These are phyloP conservation scores for Aspergillus versicolor DNA, from an alignment of 2,329 filamentous ascomycete genomes.

Conservation along the genomic window DNA sequence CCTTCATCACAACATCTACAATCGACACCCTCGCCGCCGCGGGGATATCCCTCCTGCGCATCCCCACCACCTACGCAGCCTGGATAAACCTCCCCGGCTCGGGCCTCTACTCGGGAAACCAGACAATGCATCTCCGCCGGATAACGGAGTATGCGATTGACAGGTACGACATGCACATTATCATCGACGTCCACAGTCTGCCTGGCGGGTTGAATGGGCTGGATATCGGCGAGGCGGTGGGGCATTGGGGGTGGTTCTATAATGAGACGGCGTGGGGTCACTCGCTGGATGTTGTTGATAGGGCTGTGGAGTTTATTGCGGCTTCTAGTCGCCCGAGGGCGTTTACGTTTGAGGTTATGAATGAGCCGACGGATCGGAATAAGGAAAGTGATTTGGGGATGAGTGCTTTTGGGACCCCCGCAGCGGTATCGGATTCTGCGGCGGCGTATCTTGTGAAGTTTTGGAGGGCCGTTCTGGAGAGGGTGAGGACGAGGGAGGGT, in stretches of 20 bases:
- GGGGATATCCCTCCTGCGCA: constrained; percentile 15
- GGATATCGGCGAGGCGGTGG: constrained; percentile 24
- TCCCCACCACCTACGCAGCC: constrained; percentile 19
- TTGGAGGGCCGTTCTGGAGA: constrained; percentile 20
- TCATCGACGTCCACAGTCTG: constrained; percentile 28
- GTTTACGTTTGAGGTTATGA: constrained; percentile 28
- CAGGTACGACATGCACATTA: constrained; percentile 25
- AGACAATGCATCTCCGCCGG: constrained; percentile 18
- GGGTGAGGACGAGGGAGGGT: constrained; percentile 15
- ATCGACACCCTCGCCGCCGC: constrained; percentile 15
- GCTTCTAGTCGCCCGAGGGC: constrained; percentile 17
- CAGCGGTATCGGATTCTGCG: constrained; percentile 22
- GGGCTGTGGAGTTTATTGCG: constrained; percentile 21
- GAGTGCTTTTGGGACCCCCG: constrained; percentile 23
- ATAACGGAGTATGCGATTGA: constrained; percentile 25
- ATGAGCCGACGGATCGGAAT: constrained; percentile 25
- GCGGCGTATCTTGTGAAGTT: constrained; percentile 27
- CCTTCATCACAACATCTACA: constrained; percentile 17
- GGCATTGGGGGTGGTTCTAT: constrained; percentile 26
- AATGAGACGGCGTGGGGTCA: constrained; percentile 25
- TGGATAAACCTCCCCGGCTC: constrained; percentile 26
- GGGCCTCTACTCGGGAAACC: constrained; percentile 24
- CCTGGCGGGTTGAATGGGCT: constrained; percentile 28
- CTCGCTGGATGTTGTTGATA: constrained; percentile 22
- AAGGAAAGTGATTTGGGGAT: constrained; percentile 16